Percentiles rank a stretch among this genome's conserved stretches.
Conservation (phyloP, 1,284 basidiomycete genomes). For the Malassezia dermatis region DNA sequence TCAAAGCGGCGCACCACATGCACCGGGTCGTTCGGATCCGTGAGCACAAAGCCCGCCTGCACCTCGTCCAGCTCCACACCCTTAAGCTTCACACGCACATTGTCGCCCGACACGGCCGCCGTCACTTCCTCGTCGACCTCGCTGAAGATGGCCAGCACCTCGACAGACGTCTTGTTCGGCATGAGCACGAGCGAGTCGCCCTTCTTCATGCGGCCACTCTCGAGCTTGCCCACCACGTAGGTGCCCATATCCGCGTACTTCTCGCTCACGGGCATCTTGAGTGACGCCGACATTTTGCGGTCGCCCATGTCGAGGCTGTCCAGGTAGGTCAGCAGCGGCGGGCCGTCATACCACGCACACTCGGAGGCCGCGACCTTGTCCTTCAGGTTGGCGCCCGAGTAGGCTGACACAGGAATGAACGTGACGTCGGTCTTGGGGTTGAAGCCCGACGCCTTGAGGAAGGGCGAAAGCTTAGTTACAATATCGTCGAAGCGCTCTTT, state of each 20-base stretch:
- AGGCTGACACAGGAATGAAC: conserved; percentile 46
- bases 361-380: conserved; percentile 32
- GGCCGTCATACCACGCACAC: conserved; percentile 42
- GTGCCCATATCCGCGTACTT: conserved; percentile 49
- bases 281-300: conserved; percentile 41
- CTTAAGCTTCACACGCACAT: conserved; percentile 46
- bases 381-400: conserved; percentile 45
- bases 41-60: conserved; percentile 37
- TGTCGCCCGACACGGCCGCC: conserved; percentile 47
- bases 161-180: conserved; percentile 41
- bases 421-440: conserved; percentile 46
- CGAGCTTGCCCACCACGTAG: conserved; percentile 45
- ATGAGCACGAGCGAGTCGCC: conserved; percentile 40
- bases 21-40: conserved; percentile 38
- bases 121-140: conserved; percentile 47
- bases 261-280: conserved; percentile 47
- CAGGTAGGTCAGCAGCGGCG: conserved; percentile 35
- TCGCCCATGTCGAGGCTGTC: conserved; percentile 40
- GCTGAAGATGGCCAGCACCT: conserved; percentile 40
- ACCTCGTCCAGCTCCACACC: conserved; percentile 45
- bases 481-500: conserved; percentile 45
- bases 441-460: conserved; percentile 40
- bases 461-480: conserved; percentile 39
- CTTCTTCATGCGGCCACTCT: conserved; percentile 41
- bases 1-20: conserved; percentile 44